Percentiles rank a stretch among this genome's conserved stretches.
These are phyloP conservation scores for Oryza nivara DNA, from an alignment of 176 grass and related monocot species.

Conservation along the genomic window DNA sequence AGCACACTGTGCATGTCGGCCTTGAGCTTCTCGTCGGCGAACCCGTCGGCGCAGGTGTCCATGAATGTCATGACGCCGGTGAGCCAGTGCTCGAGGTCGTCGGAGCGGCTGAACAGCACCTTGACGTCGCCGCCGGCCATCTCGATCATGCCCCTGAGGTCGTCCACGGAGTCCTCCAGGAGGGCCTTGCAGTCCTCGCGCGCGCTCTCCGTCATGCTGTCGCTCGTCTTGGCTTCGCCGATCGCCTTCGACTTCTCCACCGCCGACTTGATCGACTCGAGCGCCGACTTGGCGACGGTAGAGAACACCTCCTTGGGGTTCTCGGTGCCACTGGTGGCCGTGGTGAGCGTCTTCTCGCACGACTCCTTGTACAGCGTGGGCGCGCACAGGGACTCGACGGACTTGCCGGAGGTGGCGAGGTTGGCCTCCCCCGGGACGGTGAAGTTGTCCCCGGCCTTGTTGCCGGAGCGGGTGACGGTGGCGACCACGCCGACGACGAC, in stretches of 20 bases:
- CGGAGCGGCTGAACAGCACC: constrained; percentile 49
- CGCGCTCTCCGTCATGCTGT: constrained; percentile 49
- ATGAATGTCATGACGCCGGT: constrained; percentile 71
- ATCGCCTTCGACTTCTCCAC: constrained; percentile 31
- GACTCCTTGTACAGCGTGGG: constrained; percentile 75
- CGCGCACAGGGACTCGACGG: constrained; percentile 61
- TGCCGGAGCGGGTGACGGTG: constrained; percentile 42
- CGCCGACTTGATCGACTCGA: constrained; percentile 51
- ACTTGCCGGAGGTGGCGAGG: constrained; percentile 57
- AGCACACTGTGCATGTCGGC: constrained; percentile 59
- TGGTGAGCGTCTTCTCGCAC: constrained; percentile 67
- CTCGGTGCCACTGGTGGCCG: constrained; percentile 39
- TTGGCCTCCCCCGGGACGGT: constrained; percentile 45
- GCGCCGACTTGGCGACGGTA: constrained; percentile 39
- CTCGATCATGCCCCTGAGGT: constrained; percentile 56
- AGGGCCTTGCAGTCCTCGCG: constrained; percentile 69
- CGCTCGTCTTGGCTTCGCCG: constrained; percentile 37
- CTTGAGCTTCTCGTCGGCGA: constrained; percentile 64
- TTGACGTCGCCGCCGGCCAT: constrained; percentile 60
- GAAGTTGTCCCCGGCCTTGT: constrained; percentile 47
- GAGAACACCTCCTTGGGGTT: constrained; percentile 55
- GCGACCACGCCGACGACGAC: constrained; percentile 67
- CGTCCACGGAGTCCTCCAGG: constrained; percentile 62
- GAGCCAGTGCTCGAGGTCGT: constrained; percentile 71
- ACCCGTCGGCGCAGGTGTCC: constrained; percentile 74